phyloP scores from a whole-genome alignment of 179 eudicot genomes.

The Pouteria campechiana region DNA sequence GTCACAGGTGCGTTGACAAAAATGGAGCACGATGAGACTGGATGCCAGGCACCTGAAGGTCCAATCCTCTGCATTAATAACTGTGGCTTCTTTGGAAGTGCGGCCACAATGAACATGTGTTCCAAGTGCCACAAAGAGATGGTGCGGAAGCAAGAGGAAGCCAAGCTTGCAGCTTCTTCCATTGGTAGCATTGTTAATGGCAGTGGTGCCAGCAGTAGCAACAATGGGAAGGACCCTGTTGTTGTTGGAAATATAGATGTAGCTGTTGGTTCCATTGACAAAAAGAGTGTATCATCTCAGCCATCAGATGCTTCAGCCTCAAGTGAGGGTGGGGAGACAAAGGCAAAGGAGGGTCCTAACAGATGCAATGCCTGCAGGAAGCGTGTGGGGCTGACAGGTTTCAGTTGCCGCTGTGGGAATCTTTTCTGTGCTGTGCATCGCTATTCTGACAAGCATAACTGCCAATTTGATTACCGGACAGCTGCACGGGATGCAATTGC shows the following conservation, averaged over 20 bases:
- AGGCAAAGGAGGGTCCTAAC: slow-evolving; percentile 38
- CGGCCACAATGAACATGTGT: slow-evolving; percentile 71
- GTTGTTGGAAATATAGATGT: slow-evolving; percentile 10
- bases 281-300: slow-evolving; percentile 15
- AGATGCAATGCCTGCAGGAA: slow-evolving; percentile 52
- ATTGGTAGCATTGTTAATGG: slow-evolving; percentile 67
- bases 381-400: slow-evolving; percentile 69
- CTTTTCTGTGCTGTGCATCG: slow-evolving; percentile 60
- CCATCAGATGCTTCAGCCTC: slow-evolving; percentile 17
- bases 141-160: slow-evolving; percentile 55
- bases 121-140: slow-evolving; percentile 77
- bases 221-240: slow-evolving; percentile 27
- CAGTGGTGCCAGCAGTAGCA: slow-evolving; percentile 27
- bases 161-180: slow-evolving; percentile 71
- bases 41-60: slow-evolving; percentile 61
- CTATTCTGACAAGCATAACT: slow-evolving; percentile 71
- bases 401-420: slow-evolving; percentile 59
- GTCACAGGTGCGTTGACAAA: background rate
- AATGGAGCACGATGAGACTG: slow-evolving; percentile 67
- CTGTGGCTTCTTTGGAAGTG: slow-evolving; percentile 81
- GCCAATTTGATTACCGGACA: slow-evolving; percentile 47
- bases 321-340: slow-evolving; percentile 16
- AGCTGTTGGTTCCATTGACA: slow-evolving; percentile 22
- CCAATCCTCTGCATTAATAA: slow-evolving; percentile 66
- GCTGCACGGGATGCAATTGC: slow-evolving; percentile 58